These are phyloP conservation scores for Rosa rugosa DNA, from an alignment of 306 rosid species.

Conservation along the genomic window DNA sequence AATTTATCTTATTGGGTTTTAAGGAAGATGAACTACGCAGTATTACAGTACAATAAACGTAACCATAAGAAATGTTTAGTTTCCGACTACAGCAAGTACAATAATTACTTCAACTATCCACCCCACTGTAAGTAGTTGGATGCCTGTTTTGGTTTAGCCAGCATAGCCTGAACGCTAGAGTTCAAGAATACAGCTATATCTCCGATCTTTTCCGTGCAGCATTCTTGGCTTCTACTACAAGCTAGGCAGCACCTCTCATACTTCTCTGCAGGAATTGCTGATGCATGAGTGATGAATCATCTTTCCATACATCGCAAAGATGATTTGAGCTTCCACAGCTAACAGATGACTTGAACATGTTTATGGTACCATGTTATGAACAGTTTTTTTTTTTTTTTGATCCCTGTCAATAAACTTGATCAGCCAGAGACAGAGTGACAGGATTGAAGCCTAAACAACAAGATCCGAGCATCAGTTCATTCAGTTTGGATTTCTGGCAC, in stretches of 20 bases:
- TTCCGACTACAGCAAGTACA: not conserved
- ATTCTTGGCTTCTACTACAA: not conserved
- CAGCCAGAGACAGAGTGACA: not conserved
- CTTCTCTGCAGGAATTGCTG: not conserved
- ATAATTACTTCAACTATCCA: not conserved
- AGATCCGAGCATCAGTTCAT: no score
- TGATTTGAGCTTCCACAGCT: not conserved
- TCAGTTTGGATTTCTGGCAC: no score
- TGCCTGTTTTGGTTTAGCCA: not conserved
- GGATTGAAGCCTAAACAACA: no score
- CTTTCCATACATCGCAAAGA: not conserved
- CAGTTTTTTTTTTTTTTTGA: not conserved
- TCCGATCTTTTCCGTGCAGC: not conserved
- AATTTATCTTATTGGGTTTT: no score
- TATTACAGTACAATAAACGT: no score
- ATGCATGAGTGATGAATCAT: not conserved
- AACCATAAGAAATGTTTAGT: not conserved
- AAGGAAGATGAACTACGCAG: no score
- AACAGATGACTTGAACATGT: not conserved
- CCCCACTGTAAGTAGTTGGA: not conserved
- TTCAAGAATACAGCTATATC: not conserved
- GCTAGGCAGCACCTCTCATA: constrained; percentile 2
- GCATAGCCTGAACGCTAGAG: not conserved
- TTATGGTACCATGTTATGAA: not conserved
- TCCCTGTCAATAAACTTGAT: constrained; percentile 13